Evolutionary conservation across 306 rosid genomes (phyloP).

Genomic region (Vachellia pachyceras): DNA sequence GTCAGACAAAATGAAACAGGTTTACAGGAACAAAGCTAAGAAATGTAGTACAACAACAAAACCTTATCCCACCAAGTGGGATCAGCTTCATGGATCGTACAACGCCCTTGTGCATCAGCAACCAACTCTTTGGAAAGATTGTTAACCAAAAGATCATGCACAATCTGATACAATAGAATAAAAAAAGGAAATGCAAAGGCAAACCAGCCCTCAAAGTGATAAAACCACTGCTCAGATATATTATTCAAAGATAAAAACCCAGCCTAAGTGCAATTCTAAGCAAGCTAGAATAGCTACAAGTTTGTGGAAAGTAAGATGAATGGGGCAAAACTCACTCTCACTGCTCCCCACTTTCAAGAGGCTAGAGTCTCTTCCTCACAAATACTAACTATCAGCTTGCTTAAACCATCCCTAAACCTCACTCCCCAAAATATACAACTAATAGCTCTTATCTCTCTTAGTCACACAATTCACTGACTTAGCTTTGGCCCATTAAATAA

Average conservation of each 20-base stretch:
- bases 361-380: neutral
- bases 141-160: too few species aligned
- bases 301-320: neutral
- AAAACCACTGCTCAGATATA: neutral
- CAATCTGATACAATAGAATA: neutral
- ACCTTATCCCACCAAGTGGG: too few species aligned
- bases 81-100: too few species aligned
- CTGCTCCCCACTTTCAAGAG: neutral
- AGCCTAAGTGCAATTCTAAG: neutral
- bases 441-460: neutral
- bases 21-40: conserved; percentile 1
- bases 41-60: neutral
- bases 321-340: too few species aligned
- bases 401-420: neutral
- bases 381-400: neutral
- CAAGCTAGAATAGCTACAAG: neutral
- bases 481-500: neutral
- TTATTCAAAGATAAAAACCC: neutral
- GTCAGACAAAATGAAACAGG: conserved; percentile 1
- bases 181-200: neutral
- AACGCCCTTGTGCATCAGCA: too few species aligned
- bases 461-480: neutral
- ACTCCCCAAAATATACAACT: neutral
- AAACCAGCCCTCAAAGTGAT: neutral
- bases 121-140: too few species aligned